Evolutionary conservation across 202 grass and related monocot species (phyloP).

Genomic region (Zoysia matrella): DNA sequence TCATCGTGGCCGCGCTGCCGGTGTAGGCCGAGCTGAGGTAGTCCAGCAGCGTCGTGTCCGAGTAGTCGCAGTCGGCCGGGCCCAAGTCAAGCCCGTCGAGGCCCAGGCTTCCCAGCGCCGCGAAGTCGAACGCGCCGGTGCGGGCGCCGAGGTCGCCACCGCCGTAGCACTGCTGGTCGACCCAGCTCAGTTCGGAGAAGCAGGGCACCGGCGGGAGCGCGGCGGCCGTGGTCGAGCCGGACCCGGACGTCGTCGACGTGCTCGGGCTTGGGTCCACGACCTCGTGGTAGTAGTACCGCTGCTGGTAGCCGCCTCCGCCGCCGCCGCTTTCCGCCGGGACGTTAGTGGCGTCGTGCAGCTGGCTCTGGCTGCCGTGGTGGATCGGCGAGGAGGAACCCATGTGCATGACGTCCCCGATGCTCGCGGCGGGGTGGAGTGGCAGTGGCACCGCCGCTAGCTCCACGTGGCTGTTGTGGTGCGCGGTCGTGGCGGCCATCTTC

Average conservation of each 20-base stretch:
- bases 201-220: conserved; percentile 45
- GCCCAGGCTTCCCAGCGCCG: conserved; percentile 50
- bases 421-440: not conserved
- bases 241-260: conserved; percentile 52
- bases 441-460: not conserved
- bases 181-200: conserved; percentile 54
- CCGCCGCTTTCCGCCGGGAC: not conserved
- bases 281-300: not conserved
- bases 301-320: no score
- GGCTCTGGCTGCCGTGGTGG: not conserved
- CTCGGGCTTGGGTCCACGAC: conserved; percentile 50
- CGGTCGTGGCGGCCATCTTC: conserved; percentile 56
- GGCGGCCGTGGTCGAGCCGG: conserved; percentile 18
- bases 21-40: conserved; percentile 56
- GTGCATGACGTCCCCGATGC: not conserved
- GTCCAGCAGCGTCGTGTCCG: conserved; percentile 56
- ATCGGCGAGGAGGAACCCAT: not conserved
- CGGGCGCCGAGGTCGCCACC: not conserved
- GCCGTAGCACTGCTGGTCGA: conserved; percentile 24
- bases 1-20: not conserved
- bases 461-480: conserved; percentile 10
- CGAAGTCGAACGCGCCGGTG: conserved; percentile 25
- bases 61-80: conserved; percentile 32
- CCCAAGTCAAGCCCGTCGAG: conserved; percentile 65
- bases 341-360: not conserved